Evolutionary conservation across 148 eudicot species (phyloP).

Genomic region (Mesembryanthemum crystallinum): DNA sequence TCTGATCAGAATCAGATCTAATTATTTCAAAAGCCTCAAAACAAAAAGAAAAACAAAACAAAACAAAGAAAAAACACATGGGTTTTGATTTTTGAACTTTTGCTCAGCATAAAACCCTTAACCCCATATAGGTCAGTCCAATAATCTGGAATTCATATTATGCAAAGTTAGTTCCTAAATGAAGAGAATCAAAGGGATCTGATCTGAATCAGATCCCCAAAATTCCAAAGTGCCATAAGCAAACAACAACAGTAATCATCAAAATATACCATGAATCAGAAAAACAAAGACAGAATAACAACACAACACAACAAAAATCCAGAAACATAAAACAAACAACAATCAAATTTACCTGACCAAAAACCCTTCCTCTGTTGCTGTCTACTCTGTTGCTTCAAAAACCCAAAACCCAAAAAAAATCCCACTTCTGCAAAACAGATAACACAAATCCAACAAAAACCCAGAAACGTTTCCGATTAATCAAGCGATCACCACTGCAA

Average conservation of each 20-base stretch:
- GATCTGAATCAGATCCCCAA: constrained; percentile 31
- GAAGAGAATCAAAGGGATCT: constrained; percentile 13
- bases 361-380: constrained; percentile 16
- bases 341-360: constrained; percentile 20
- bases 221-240: constrained; percentile 16
- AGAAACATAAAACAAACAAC: neutral
- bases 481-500: neutral
- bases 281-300: constrained; percentile 7
- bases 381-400: constrained; percentile 9
- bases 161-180: neutral
- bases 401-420: constrained; percentile 24
- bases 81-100: neutral
- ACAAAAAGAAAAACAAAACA: neutral
- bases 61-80: neutral
- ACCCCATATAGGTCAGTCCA: constrained; percentile 10
- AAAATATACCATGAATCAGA: neutral
- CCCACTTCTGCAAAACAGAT: neutral
- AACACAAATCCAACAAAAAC: constrained; percentile 7
- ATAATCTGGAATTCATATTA: constrained; percentile 3
- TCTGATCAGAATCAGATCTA: constrained; percentile 30
- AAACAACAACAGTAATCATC: neutral
- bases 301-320: constrained; percentile 7
- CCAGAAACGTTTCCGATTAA: neutral
- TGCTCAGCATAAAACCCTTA: neutral
- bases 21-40: constrained; percentile 2